Percentiles rank a stretch among this genome's conserved stretches.
Conservation (phyloP, 116 monocot species). For the Posidonia oceanica region DNA sequence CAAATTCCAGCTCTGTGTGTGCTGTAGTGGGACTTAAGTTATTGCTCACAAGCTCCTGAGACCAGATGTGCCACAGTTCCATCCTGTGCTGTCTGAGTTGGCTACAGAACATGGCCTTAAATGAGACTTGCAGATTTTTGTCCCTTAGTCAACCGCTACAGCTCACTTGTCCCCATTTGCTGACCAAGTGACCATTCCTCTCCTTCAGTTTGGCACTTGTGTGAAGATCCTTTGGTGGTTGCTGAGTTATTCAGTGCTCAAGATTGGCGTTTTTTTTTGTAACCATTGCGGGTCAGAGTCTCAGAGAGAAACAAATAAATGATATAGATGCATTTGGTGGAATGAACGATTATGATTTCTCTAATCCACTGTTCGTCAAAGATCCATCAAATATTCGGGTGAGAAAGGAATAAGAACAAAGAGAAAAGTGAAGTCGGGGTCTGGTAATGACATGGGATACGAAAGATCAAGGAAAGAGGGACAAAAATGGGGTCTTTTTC, state of each 20-base stretch:
- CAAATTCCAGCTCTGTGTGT: no score
- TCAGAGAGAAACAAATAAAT: not conserved
- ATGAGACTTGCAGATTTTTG: not conserved
- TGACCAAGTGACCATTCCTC: no score
- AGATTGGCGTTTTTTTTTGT: no score
- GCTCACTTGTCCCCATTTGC: not conserved
- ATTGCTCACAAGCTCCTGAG: not conserved
- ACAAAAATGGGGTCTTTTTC: conserved; percentile 14
- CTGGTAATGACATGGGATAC: not conserved
- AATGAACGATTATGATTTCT: not conserved
- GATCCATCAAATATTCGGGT: not conserved
- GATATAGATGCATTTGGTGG: not conserved
- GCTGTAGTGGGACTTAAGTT: not conserved
- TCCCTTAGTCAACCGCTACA: not conserved
- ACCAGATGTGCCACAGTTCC: no score
- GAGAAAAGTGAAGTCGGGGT: not conserved
- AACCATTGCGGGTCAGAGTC: no score
- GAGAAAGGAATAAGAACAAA: not conserved
- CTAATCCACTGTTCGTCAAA: not conserved
- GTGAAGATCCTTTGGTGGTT: no score
- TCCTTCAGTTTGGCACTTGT: not conserved
- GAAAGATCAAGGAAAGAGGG: not conserved
- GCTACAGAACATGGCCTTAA: conserved; percentile 3
- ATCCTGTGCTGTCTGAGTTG: not conserved
- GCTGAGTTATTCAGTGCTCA: no score